Percentiles rank a stretch among this genome's conserved stretches.
These are phyloP conservation scores for Exutisphaerella laricina DNA, from an alignment of 2,329 filamentous ascomycete genomes.

Conservation along the genomic window DNA sequence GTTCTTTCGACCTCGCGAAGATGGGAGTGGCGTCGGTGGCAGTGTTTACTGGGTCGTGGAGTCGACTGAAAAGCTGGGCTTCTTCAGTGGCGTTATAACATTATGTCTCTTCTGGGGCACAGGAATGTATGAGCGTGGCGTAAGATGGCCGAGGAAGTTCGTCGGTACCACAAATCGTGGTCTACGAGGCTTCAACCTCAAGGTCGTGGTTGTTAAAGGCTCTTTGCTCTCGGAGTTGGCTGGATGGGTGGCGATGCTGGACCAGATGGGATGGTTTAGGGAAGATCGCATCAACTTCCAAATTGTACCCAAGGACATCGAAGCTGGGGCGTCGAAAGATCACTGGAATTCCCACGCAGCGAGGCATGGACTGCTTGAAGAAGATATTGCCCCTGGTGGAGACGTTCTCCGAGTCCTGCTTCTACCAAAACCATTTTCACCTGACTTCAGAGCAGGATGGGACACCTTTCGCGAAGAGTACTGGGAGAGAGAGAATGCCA, in stretches of 20 bases:
- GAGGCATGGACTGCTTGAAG: constrained; percentile 55
- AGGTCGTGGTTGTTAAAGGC: constrained; percentile 82
- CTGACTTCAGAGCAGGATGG: constrained; percentile 95
- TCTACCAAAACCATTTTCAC: constrained; percentile 88
- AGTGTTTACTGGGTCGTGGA: constrained; percentile 96
- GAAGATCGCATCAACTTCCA: constrained; percentile 34
- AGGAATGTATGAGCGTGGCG: constrained; percentile 91
- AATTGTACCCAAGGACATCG: constrained; percentile 37
- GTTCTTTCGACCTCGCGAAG: constrained; percentile 92
- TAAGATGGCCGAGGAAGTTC: constrained; percentile 91
- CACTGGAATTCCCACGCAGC: constrained; percentile 38
- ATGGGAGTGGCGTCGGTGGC: constrained; percentile 83
- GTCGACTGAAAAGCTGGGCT: constrained; percentile 80
- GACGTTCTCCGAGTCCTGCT: constrained; percentile 88
- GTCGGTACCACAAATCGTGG: constrained; percentile 84
- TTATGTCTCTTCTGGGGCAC: constrained; percentile 86
- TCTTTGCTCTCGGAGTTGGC: constrained; percentile 76
- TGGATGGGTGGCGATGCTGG: constrained; percentile 39
- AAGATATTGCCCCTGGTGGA: constrained; percentile 83
- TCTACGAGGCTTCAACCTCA: constrained; percentile 87
- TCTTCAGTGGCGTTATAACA: constrained; percentile 85
- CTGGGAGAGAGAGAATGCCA: constrained; percentile 95
- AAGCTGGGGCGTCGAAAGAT: constrained; percentile 55
- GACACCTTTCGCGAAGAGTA: constrained; percentile 90
- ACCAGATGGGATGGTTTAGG: constrained; percentile 30